Conservation (phyloP, 306 rosid genomes). For the Cercis canadensis region DNA sequence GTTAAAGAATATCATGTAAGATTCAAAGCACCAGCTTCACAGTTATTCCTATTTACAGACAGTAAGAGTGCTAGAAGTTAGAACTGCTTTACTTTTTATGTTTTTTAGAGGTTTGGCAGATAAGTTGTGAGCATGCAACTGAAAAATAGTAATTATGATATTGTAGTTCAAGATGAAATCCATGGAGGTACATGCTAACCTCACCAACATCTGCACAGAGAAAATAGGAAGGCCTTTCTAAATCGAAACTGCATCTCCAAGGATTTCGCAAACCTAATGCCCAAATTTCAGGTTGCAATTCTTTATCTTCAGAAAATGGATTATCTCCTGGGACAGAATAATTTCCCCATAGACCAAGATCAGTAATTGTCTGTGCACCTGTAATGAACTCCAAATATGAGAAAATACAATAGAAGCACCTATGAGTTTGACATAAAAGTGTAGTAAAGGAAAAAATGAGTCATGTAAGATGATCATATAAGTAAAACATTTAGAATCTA, state of each 20-base stretch:
- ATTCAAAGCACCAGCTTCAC: too few species aligned
- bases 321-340: conserved; percentile 45
- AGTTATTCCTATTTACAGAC: too few species aligned
- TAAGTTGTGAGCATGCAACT: too few species aligned
- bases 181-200: conserved; percentile 22
- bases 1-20: too few species aligned
- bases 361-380: conserved; percentile 24
- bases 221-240: conserved; percentile 51
- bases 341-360: conserved; percentile 44
- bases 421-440: neutral
- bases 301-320: conserved; percentile 42
- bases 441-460: neutral
- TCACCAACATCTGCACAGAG: conserved; percentile 49
- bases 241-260: conserved; percentile 28
- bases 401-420: neutral
- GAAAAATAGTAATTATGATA: too few species aligned
- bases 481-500: too few species aligned
- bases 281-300: conserved; percentile 42
- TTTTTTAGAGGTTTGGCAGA: too few species aligned
- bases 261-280: neutral
- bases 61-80: too few species aligned
- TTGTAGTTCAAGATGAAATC: neutral
- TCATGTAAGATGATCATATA: too few species aligned
- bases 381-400: neutral
- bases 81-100: too few species aligned